Base-by-base conservation (phyloP, 2,329 filamentous ascomycete genomes). In the Trichophyton verrucosum region DNA sequence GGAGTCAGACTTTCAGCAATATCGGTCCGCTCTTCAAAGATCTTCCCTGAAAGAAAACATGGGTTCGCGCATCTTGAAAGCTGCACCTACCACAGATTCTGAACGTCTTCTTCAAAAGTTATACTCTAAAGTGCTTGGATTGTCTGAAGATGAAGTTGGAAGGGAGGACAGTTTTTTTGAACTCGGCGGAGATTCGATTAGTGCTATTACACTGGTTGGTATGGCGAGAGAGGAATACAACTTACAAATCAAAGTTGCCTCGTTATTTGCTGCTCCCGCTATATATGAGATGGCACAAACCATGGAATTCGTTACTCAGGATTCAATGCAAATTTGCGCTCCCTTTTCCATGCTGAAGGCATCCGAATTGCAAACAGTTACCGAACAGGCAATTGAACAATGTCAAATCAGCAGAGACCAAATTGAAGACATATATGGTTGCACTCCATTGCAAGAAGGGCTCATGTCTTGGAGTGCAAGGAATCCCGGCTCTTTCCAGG, bases 401-500 rank as follows among this genome's bases (percentile, higher is more conserved):
- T 61, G 62, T 38, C 27, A 47, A 7, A 20, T 63, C 33, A 22
- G n/a, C 13, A 13, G 5, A 3, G 38, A 24, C 40, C 20, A 62
- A 38, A 65, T 75, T 2, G 70, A 74, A 57, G 73, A 77, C 60
- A 66, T 70, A 2, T 75, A 74, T 58, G 73, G 74, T 0, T 71
- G 68, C 9, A 75, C 72, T 9, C 66, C 73, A 3, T 66, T 76
- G 0, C 75, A 77, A 60, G 73, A 76, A 65, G 72, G 72, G 5
- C 66, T 76, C 4, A 60, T 76, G 36, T 71, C 73, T 0, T 66
- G 75, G n/a, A 72, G 72, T 1, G 68, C 68, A 36, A 70, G 70
- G 57, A 66, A 72, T 42, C 64, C 67, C 2, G 73, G 71, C 13
- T 70, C 72, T 9, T 76, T 77, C 49, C 70, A 75, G 20, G 73